Base-by-base conservation (phyloP, 768 basidiomycete species). In the Amylocystis lapponica region DNA sequence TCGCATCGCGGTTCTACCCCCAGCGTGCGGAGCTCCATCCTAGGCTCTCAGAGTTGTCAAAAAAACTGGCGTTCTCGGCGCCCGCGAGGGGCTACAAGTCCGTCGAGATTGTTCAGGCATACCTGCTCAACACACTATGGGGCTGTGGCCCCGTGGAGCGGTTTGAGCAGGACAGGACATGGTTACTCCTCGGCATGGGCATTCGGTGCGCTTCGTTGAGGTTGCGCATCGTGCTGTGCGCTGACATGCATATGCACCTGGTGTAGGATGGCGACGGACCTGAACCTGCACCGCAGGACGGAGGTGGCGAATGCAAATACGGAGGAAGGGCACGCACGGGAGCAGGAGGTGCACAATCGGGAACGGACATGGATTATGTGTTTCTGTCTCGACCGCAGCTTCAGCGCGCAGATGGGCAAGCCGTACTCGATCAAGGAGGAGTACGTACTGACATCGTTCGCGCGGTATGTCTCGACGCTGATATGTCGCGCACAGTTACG, bases 391-490 rank as follows among this genome's bases (percentile, higher is more conserved):
- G 94, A 97, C 60, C 75, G 91, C 48, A 95, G 92, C 54, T 75
- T 86, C 46, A 89, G 91, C 52, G 88, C 94, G 1, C 93, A 95
- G 65, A 91, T 97, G 91, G 94, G 94, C 33, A 97, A 96, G 66
- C 95, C 95, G 3, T 81, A 88, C 58, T 81, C 84, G 2, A 83
- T 97, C 52, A 82, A 85, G 59, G 95, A 97, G 65, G 95, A 99
- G 89, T 92, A 59, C 53, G 89, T 74, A 22, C 8, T 17, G 34
- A 35, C 8, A 35, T 35, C 11, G 16, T 9, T 35, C 8, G 30
- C 40, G 26, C 13, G n/a, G 14, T 43, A 31, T 41, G 23, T 22
- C 27, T 27, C 20, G 19, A 33, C 22, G 35, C 31, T 48, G 48
- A 48, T 50, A 30, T 29, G 41, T 22, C 3, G 10, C 27, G 20